These are phyloP conservation scores for Staphylotrichum tortipilum DNA, from an alignment of 495 filamentous ascomycete species.

Conservation along the genomic window DNA sequence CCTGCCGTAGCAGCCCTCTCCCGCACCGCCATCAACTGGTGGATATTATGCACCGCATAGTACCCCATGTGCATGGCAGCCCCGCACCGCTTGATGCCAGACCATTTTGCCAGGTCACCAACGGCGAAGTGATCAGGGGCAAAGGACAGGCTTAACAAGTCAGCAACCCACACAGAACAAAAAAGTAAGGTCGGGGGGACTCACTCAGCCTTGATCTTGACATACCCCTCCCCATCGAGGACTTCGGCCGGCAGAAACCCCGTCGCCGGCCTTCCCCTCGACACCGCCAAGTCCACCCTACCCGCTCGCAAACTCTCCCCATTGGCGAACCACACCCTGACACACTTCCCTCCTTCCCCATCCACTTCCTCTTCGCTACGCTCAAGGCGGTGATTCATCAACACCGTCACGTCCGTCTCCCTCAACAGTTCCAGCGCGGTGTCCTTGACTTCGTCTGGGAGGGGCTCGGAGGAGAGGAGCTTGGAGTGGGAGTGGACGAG, in stretches of 20 bases:
- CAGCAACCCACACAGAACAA: too few species aligned
- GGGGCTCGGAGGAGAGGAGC: conserved; percentile 56
- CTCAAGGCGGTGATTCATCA: conserved; percentile 42
- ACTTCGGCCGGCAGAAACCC: conserved; percentile 41
- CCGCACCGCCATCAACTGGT: conserved; percentile 42
- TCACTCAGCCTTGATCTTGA: conserved; percentile 41
- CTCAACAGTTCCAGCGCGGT: conserved; percentile 40
- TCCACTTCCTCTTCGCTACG: conserved; percentile 26
- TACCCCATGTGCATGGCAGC: conserved; percentile 60
- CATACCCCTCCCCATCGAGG: conserved; percentile 48
- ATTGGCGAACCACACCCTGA: conserved; percentile 46
- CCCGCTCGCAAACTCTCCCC: conserved; percentile 45
- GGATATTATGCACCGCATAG: conserved; percentile 50
- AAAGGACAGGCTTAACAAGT: too few species aligned
- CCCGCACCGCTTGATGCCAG: conserved; percentile 64
- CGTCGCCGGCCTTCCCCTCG: conserved; percentile 45
- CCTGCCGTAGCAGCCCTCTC: background rate
- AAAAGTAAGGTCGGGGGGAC: too few species aligned
- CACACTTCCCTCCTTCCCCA: conserved; percentile 19
- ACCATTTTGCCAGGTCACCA: conserved; percentile 49
- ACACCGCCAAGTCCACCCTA: conserved; percentile 53
- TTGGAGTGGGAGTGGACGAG: conserved; percentile 57
- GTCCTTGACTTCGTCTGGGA: conserved; percentile 57
- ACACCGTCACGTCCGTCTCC: conserved; percentile 48
- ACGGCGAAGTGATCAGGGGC: conserved; percentile 51